Evolutionary conservation across 2,329 filamentous ascomycete genomes (phyloP).

Genomic region (Harringtonia lauricola): DNA sequence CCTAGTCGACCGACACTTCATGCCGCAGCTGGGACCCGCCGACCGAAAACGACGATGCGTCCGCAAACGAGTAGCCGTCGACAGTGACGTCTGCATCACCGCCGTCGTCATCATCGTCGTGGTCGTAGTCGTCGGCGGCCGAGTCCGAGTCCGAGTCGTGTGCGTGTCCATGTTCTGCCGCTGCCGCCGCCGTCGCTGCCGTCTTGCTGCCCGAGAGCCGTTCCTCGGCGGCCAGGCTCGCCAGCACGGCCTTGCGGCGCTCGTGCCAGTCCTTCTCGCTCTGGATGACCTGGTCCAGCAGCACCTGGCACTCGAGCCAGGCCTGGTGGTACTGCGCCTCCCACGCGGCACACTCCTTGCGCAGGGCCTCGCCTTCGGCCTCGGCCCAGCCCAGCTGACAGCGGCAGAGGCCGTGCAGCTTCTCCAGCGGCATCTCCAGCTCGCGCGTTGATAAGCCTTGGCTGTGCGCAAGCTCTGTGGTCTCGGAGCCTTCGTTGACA

Average conservation of each 20-base stretch:
- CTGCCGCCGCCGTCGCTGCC: conserved; percentile 23
- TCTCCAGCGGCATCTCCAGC: conserved; percentile 44
- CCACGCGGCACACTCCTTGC: conserved; percentile 52
- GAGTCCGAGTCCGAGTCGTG: conserved; percentile 3
- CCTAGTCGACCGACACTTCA: conserved; percentile 3
- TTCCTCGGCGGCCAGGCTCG: conserved; percentile 31
- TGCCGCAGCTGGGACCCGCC: conserved; percentile 9
- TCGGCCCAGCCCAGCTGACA: conserved; percentile 64
- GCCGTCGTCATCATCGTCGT: conserved; percentile 8
- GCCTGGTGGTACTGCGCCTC: conserved; percentile 59
- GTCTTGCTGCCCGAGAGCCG: conserved; percentile 2
- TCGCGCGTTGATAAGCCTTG: conserved; percentile 57
- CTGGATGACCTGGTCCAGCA: conserved; percentile 61
- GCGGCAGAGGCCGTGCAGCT: conserved; percentile 57
- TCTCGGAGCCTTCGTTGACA: conserved; percentile 41
- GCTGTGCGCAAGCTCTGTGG: conserved; percentile 42
- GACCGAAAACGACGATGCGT: conserved; percentile 7
- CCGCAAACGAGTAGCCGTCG: conserved; percentile 11
- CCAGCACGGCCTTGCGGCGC: conserved; percentile 43
- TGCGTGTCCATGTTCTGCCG: neutral
- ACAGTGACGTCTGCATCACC: conserved; percentile 9
- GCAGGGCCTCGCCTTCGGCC: conserved; percentile 52
- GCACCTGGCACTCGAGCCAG: conserved; percentile 70
- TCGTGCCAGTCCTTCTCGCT: conserved; percentile 56
- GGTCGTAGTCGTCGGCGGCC: conserved; percentile 2